These are phyloP conservation scores for Phlyctochytrium planicorne DNA, from an alignment of 192 early-diverging fungal species.

Conservation along the genomic window DNA sequence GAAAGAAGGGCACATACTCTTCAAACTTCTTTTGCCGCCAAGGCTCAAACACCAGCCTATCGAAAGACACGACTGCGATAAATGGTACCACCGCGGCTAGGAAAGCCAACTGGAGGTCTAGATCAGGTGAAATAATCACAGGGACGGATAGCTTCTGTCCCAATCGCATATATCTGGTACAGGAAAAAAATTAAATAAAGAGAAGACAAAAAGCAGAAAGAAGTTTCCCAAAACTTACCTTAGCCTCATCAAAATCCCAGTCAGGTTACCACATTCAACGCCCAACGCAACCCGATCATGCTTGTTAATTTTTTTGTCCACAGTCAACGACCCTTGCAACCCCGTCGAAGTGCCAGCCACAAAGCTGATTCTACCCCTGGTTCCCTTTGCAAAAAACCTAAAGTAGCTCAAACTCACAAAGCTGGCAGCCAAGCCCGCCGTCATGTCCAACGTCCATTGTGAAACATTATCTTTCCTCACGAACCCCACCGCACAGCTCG, in stretches of 20 bases:
- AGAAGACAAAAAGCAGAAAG: not conserved
- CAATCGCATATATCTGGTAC: slow-evolving; percentile 39
- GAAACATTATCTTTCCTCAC: slow-evolving; percentile 21
- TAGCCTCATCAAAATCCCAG: slow-evolving; percentile 44
- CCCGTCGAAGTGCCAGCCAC: slow-evolving; percentile 39
- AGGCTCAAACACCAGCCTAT: slow-evolving; percentile 36
- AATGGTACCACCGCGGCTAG: slow-evolving; percentile 41
- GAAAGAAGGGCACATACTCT: slow-evolving; percentile 16
- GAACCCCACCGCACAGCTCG: slow-evolving; percentile 40
- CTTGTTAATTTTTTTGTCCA: slow-evolving; percentile 41
- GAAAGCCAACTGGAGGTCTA: slow-evolving; percentile 40
- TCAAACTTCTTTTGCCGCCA: slow-evolving; percentile 27
- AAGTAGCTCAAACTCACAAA: slow-evolving; percentile 34
- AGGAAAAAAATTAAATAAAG: slow-evolving; percentile 8
- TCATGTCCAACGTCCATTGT: slow-evolving; percentile 37
- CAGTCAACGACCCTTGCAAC: slow-evolving; percentile 30
- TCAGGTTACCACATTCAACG: slow-evolving; percentile 36
- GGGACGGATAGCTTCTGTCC: slow-evolving; percentile 53
- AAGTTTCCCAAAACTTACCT: slow-evolving; percentile 25
- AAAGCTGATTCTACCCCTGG: slow-evolving; percentile 32
- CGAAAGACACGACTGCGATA: slow-evolving; percentile 25
- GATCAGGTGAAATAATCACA: slow-evolving; percentile 44
- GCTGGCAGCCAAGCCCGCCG: slow-evolving; percentile 36
- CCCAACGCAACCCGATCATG: slow-evolving; percentile 46
- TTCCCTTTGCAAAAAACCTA: slow-evolving; percentile 29